Evolutionary conservation across 1,284 basidiomycete species (phyloP).

Genomic region (Leccinum proximum): DNA sequence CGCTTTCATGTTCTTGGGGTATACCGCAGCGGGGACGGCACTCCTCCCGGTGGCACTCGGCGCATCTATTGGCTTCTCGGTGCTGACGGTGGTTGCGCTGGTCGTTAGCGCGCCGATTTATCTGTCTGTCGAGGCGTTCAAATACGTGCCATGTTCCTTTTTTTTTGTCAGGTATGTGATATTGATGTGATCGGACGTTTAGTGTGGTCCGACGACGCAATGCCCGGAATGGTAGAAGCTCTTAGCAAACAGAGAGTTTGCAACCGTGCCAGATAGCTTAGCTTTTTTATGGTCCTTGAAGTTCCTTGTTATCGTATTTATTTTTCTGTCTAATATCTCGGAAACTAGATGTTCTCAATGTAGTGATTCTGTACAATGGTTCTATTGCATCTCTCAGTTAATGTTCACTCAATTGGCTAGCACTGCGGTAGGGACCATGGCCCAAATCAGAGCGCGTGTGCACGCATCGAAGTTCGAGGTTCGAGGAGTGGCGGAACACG

Average conservation of each 20-base stretch:
- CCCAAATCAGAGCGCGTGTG: no score
- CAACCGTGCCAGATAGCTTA: neutral
- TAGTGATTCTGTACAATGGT: neutral
- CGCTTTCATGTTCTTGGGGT: neutral
- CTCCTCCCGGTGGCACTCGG: neutral
- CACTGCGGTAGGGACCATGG: no score
- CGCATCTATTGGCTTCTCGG: neutral
- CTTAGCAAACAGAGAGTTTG: neutral
- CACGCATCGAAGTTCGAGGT: no score
- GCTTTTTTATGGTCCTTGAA: neutral
- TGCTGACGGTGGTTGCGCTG: neutral
- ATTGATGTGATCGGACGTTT: neutral
- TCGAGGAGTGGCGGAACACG: no score
- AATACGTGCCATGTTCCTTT: neutral
- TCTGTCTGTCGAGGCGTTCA: neutral
- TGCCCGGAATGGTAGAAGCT: neutral
- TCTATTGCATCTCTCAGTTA: no score
- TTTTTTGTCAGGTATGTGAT: neutral
- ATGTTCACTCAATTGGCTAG: no score
- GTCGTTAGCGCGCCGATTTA: neutral
- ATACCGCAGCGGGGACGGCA: neutral
- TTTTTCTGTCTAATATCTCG: neutral
- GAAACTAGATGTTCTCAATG: neutral
- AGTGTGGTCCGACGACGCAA: neutral
- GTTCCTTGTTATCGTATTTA: neutral